A percentile compares a stretch with the other conserved stretches of the same genome.
These are phyloP conservation scores for Echites panduratus DNA, from an alignment of 257 asterid species.

Conservation along the genomic window DNA sequence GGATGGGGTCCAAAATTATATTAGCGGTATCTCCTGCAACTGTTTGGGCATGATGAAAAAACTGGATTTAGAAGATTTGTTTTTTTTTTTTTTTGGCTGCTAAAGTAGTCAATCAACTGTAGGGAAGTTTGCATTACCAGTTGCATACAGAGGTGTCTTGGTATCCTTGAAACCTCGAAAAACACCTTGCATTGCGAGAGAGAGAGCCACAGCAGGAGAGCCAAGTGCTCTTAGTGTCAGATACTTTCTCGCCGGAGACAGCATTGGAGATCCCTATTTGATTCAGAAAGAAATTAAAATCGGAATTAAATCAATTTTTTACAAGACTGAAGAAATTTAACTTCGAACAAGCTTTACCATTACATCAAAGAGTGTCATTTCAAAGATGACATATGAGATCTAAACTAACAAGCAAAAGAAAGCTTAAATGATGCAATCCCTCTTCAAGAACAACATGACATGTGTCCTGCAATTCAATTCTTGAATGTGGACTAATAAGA, in stretches of 20 bases:
- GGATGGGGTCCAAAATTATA: constrained; percentile 77
- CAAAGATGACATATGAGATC: too few species aligned
- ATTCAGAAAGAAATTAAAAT: background rate
- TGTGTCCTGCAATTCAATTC: too few species aligned
- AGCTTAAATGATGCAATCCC: too few species aligned
- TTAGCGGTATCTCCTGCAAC: constrained; percentile 74
- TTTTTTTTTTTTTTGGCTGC: too few species aligned
- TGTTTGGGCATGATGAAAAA: constrained; percentile 18
- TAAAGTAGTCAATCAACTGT: background rate
- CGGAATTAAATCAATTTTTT: too few species aligned
- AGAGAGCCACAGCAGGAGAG: constrained; percentile 93
- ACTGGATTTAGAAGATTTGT: background rate
- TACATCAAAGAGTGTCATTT: too few species aligned
- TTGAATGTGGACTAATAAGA: too few species aligned
- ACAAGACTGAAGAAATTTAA: too few species aligned
- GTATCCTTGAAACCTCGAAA: constrained; percentile 96
- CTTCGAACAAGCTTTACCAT: too few species aligned
- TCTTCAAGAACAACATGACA: too few species aligned
- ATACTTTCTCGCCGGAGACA: constrained; percentile 63
- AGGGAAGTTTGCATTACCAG: constrained; percentile 41
- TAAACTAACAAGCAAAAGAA: too few species aligned
- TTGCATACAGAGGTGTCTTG: constrained; percentile 79
- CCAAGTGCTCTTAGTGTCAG: constrained; percentile 75
- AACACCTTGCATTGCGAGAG: constrained; percentile 97
- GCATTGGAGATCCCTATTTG: constrained; percentile 77